Evolutionary conservation across 2,329 filamentous ascomycete species (phyloP).

Genomic region (Balansia obtecta): DNA sequence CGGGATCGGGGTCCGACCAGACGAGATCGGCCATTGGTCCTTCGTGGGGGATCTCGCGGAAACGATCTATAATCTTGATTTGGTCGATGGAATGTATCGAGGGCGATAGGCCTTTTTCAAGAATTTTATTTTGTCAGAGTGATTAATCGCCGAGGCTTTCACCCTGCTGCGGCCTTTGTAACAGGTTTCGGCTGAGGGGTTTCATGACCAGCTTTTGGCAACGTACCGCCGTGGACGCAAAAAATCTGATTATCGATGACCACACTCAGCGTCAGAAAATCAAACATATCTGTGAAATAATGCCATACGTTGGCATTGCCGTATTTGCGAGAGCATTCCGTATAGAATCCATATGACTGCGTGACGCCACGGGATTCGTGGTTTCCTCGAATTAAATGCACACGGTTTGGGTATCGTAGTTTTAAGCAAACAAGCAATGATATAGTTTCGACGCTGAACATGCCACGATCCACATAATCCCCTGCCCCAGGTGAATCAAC

Average conservation of each 20-base stretch:
- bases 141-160: not conserved
- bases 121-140: too few relatives aligned
- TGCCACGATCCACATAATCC: conserved; percentile 95
- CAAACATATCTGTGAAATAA: conserved; percentile 99
- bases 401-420: conserved; percentile 87
- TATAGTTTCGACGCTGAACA: conserved; percentile 98
- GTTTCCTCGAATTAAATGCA: conserved; percentile 93
- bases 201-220: not conserved
- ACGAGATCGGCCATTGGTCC: conserved; percentile 99
- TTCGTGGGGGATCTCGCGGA: conserved; percentile 96
- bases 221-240: conserved; percentile 79
- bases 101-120: conserved; percentile 61
- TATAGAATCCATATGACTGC: conserved; percentile 98
- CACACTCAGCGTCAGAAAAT: conserved; percentile 90
- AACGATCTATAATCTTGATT: conserved; percentile 98
- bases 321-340: conserved; percentile 94
- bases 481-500: conserved; percentile 33
- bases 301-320: conserved; percentile 99
- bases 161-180: too few relatives aligned
- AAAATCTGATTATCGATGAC: conserved; percentile 99
- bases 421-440: conserved; percentile 95
- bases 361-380: conserved; percentile 96
- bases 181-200: too few relatives aligned
- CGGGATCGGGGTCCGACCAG: conserved; percentile 96
- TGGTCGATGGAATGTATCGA: conserved; percentile 98